Conservation (phyloP, 257 asterid species). For the Penstemon eatonii region DNA sequence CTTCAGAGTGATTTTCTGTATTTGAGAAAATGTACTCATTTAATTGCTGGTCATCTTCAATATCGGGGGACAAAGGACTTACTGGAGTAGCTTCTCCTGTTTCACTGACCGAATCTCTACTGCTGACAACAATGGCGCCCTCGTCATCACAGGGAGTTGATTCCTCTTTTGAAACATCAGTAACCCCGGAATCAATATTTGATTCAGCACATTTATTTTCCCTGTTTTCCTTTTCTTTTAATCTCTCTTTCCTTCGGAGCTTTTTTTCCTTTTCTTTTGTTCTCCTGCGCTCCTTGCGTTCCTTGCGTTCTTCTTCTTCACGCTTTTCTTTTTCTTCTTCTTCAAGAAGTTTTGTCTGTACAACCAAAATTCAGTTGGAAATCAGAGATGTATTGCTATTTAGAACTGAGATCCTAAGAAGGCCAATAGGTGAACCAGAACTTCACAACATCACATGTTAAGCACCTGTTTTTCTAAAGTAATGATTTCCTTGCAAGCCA, state of each 20-base stretch:
- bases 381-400: slow-evolving; percentile 28
- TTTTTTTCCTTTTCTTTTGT: slow-evolving; percentile 91
- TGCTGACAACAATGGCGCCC: slow-evolving; percentile 36
- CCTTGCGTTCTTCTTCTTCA: slow-evolving; percentile 80
- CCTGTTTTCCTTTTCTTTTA: slow-evolving; percentile 73
- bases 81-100: slow-evolving; percentile 55
- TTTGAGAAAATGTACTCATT: slow-evolving; percentile 48
- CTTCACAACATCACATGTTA: slow-evolving; percentile 26
- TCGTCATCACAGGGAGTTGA: slow-evolving; percentile 43
- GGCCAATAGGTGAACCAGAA: slow-evolving; percentile 24
- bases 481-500: slow-evolving; percentile 92
- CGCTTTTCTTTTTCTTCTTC: slow-evolving; percentile 99
- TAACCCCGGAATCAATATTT: slow-evolving; percentile 36
- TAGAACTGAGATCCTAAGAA: slow-evolving; percentile 15
- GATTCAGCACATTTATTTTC: slow-evolving; percentile 57
- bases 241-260: slow-evolving; percentile 88
- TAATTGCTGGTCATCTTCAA: slow-evolving; percentile 49
- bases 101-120: slow-evolving; percentile 50
- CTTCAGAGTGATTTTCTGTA: slow-evolving; percentile 52
- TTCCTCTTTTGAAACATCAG: slow-evolving; percentile 51
- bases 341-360: slow-evolving; percentile 90
- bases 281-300: slow-evolving; percentile 75
- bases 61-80: slow-evolving; percentile 53
- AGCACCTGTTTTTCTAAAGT: slow-evolving; percentile 94
- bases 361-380: slow-evolving; percentile 29